phyloP scores from a whole-genome alignment of 1,139 yeast species.

The Kurtzmaniella quercitrusa region DNA sequence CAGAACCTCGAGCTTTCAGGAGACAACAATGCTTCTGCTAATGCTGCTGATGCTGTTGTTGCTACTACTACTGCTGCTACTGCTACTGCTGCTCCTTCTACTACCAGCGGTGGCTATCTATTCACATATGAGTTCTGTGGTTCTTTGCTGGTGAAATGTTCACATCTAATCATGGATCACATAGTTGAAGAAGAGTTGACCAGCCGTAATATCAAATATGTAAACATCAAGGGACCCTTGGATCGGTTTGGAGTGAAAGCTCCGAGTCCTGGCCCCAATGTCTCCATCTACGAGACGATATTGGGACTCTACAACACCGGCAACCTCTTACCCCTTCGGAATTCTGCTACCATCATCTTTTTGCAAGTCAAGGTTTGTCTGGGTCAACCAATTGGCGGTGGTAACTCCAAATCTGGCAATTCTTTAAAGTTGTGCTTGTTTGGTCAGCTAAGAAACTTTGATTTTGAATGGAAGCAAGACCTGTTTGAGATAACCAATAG shows the following conservation, averaged over 20 bases:
- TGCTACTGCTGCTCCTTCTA: too few relatives aligned
- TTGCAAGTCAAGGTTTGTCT: slow-evolving; percentile 26
- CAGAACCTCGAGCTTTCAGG: neutral
- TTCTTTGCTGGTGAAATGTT: slow-evolving; percentile 46
- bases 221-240: slow-evolving; percentile 18
- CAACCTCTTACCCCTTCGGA: slow-evolving; percentile 29
- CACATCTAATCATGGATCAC: slow-evolving; percentile 60
- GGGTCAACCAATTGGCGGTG: slow-evolving; percentile 3
- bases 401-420: slow-evolving; percentile 14
- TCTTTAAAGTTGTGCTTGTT: slow-evolving; percentile 25
- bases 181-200: slow-evolving; percentile 60
- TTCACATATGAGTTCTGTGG: slow-evolving; percentile 48
- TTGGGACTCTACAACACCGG: slow-evolving; percentile 32
- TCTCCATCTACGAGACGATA: slow-evolving; percentile 22
- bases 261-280: slow-evolving; percentile 2
- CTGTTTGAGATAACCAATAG: slow-evolving; percentile 20
- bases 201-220: slow-evolving; percentile 31
- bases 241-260: slow-evolving; percentile 12
- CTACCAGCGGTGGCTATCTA: too few relatives aligned
- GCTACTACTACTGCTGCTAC: too few relatives aligned
- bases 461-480: slow-evolving; percentile 12
- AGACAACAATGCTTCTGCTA: neutral
- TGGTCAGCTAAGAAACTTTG: slow-evolving; percentile 28
- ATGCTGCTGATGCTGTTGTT: too few relatives aligned
- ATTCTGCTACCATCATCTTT: slow-evolving; percentile 34